Evolutionary conservation across 1,139 yeast genomes (phyloP).

Genomic region (Yamadazyma oceani): DNA sequence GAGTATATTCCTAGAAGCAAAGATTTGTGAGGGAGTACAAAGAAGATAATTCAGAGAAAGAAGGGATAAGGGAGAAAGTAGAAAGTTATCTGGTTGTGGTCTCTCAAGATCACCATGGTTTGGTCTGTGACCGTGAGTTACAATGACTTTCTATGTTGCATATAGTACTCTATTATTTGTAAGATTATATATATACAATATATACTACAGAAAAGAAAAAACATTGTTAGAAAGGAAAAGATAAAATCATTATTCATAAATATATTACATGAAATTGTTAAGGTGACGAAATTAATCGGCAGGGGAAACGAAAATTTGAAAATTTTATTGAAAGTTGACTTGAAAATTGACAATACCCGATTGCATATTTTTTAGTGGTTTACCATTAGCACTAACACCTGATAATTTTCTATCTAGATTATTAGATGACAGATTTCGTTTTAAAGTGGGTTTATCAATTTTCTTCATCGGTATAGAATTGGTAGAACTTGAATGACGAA

Average conservation of each 20-base stretch:
- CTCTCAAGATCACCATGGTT: too few relatives aligned
- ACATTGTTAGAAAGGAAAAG: too few relatives aligned
- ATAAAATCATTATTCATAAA: neutral
- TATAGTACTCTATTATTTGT: neutral
- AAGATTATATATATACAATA: neutral
- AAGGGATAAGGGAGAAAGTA: slow-evolving; percentile 1
- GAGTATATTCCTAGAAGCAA: slow-evolving; percentile 48
- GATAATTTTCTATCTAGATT: slow-evolving; percentile 2
- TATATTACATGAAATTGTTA: too few relatives aligned
- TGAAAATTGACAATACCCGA: slow-evolving; percentile 41
- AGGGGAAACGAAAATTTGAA: too few relatives aligned
- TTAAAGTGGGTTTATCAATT: slow-evolving; percentile 5
- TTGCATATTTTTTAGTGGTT: slow-evolving; percentile 29
- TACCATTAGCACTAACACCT: neutral
- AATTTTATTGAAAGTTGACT: slow-evolving; percentile 17
- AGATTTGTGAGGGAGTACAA: slow-evolving; percentile 42
- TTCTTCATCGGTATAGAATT: slow-evolving; percentile 3
- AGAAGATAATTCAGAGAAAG: too few relatives aligned
- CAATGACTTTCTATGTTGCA: neutral
- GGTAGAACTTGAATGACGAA: slow-evolving; percentile 2
- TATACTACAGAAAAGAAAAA: neutral
- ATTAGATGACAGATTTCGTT: slow-evolving; percentile 1
- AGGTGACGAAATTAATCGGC: slow-evolving; percentile 1
- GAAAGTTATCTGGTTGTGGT: too few relatives aligned
- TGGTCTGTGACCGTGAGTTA: too few relatives aligned